Conservation (phyloP, 148 eudicot species). For the Nyssa sinensis region DNA sequence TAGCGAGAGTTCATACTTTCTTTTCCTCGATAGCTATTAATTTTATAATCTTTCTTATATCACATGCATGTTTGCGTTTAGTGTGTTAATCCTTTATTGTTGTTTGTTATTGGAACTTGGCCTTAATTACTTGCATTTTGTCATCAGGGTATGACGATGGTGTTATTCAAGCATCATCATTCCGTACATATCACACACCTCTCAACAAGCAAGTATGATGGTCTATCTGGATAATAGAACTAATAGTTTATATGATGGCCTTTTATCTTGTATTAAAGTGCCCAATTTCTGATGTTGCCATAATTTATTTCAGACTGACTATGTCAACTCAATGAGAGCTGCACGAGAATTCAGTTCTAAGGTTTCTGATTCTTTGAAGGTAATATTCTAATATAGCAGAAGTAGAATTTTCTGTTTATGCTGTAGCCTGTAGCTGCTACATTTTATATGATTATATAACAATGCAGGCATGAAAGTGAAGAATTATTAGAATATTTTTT, state of each 20-base stretch:
- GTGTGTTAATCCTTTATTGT: background rate
- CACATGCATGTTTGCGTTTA: background rate
- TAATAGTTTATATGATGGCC: background rate
- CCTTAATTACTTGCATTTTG: background rate
- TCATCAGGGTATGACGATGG: slow-evolving; percentile 75
- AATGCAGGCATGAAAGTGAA: background rate
- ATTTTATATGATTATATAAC: background rate
- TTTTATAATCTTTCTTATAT: background rate
- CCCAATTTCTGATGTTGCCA: background rate
- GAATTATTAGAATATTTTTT: background rate
- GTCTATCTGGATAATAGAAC: slow-evolving; percentile 1
- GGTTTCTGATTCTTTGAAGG: slow-evolving; percentile 86
- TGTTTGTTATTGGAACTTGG: background rate
- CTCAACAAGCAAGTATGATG: slow-evolving; percentile 84
- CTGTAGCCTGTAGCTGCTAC: too few relatives aligned
- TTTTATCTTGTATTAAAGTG: slow-evolving; percentile 9
- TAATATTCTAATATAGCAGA: slow-evolving; percentile 18
- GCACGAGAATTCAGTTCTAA: slow-evolving; percentile 80
- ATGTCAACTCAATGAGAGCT: slow-evolving; percentile 85
- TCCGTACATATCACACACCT: slow-evolving; percentile 96
- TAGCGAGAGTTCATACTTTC: slow-evolving; percentile 7
- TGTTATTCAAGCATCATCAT: slow-evolving; percentile 81
- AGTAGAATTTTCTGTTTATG: background rate
- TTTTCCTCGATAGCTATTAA: slow-evolving; percentile 5
- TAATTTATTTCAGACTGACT: slow-evolving; percentile 55